Evolutionary conservation across 768 basidiomycete genomes (phyloP).

Genomic region (Leucosporidium creatinivorum): DNA sequence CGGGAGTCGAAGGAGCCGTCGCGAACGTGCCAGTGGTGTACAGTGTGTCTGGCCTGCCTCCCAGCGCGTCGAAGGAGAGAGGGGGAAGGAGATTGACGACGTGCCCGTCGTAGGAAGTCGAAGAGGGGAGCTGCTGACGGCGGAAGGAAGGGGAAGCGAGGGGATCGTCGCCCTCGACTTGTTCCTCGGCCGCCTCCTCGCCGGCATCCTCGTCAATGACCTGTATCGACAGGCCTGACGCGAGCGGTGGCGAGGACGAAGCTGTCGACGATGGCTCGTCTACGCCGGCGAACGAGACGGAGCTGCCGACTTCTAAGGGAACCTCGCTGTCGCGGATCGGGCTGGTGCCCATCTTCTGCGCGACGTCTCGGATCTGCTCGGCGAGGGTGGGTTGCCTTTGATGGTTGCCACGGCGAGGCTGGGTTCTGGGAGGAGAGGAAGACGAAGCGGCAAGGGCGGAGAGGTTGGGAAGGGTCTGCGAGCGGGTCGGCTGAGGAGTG

Average conservation of each 20-base stretch:
- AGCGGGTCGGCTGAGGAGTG: constrained; percentile 23
- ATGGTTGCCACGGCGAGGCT: not conserved
- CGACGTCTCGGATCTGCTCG: constrained; percentile 25
- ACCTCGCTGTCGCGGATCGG: constrained; percentile 7
- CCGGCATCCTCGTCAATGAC: no score
- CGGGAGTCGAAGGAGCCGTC: no score
- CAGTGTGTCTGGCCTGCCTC: constrained; percentile 9
- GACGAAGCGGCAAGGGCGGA: not conserved
- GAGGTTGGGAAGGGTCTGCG: not conserved
- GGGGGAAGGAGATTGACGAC: constrained; percentile 9
- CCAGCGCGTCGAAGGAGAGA: not conserved
- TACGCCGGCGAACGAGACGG: no score
- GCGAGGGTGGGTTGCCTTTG: constrained; percentile 29
- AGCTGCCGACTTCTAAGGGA: no score
- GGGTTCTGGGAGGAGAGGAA: not conserved
- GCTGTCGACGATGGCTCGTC: no score
- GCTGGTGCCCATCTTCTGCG: constrained; percentile 15
- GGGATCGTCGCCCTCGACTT: no score
- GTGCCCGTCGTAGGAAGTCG: not conserved
- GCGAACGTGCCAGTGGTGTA: constrained; percentile 12
- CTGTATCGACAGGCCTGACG: no score
- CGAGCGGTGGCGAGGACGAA: no score
- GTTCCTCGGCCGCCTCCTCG: no score
- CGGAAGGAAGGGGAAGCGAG: no score
- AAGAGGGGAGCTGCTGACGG: constrained; percentile 2